These are phyloP conservation scores for Trypanosoma mega DNA, from an alignment of 208 protist species.

Conservation along the genomic window DNA sequence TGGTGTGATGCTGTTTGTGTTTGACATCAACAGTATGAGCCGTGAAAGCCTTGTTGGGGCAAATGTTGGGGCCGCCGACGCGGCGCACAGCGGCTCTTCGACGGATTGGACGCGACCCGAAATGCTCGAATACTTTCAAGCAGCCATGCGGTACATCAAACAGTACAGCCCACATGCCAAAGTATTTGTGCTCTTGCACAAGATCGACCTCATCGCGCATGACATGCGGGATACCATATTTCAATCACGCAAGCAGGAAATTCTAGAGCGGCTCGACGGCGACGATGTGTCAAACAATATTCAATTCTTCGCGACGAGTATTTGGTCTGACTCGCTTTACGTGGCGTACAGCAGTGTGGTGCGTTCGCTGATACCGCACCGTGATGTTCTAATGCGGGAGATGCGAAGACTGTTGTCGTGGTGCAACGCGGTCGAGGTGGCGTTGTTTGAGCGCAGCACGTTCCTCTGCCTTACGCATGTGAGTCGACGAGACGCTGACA, in stretches of 20 bases:
- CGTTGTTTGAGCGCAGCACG: slow-evolving; percentile 97
- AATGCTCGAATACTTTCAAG: slow-evolving; percentile 97
- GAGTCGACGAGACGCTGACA: slow-evolving; percentile 36
- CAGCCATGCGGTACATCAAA: slow-evolving; percentile 94
- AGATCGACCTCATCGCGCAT: slow-evolving; percentile 96
- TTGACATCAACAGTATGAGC: slow-evolving; percentile 96
- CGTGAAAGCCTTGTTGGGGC: slow-evolving; percentile 34
- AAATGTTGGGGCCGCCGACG: slow-evolving; percentile 16
- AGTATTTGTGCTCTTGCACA: slow-evolving; percentile 98
- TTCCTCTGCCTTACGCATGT: slow-evolving; percentile 97
- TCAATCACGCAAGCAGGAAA: slow-evolving; percentile 67
- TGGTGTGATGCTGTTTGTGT: slow-evolving; percentile 99
- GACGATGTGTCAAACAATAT: slow-evolving; percentile 66
- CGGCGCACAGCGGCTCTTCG: slow-evolving; percentile 13
- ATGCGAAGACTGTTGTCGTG: slow-evolving; percentile 92
- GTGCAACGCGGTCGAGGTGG: slow-evolving; percentile 97
- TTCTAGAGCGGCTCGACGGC: slow-evolving; percentile 56
- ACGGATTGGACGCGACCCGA: slow-evolving; percentile 84
- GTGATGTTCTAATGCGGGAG: slow-evolving; percentile 88
- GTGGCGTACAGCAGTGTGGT: slow-evolving; percentile 94
- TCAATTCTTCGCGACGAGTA: slow-evolving; percentile 97
- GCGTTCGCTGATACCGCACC: slow-evolving; percentile 97
- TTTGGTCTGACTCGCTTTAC: slow-evolving; percentile 99
- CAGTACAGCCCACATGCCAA: slow-evolving; percentile 97
- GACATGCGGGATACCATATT: slow-evolving; percentile 70